A percentile compares a stretch with the other conserved stretches of the same genome.
Conservation (phyloP, 1,139 yeast genomes). For the Suhomyces choctaworum region DNA sequence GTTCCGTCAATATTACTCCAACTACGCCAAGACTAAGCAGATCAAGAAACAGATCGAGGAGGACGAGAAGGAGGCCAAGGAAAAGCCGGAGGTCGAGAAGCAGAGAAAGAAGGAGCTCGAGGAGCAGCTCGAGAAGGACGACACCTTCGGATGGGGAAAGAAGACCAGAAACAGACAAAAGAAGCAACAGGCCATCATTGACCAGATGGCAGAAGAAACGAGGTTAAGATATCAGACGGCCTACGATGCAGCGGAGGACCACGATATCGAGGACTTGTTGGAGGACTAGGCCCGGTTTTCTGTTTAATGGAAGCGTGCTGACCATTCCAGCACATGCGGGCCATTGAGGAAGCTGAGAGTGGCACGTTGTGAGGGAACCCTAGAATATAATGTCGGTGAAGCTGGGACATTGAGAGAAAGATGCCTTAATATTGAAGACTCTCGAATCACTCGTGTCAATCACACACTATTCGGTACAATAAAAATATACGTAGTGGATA, state of each 20-base stretch:
- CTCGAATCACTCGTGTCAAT: too few species aligned
- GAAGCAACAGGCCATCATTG: conserved; percentile 53
- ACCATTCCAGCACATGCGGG: too few species aligned
- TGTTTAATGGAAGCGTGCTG: too few species aligned
- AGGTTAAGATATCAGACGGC: conserved; percentile 44
- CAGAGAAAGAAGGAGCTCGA: conserved; percentile 31
- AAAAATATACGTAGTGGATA: too few species aligned
- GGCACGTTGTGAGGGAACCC: too few species aligned
- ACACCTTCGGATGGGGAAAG: conserved; percentile 78
- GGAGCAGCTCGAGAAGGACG: conserved; percentile 38
- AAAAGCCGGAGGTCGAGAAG: conserved; percentile 33
- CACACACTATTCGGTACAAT: too few species aligned
- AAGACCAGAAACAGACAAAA: conserved; percentile 60
- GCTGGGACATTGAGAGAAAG: too few species aligned
- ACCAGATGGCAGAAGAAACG: conserved; percentile 45
- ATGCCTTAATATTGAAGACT: too few species aligned
- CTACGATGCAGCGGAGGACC: conserved; percentile 62
- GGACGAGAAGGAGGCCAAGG: conserved; percentile 47
- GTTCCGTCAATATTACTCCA: conserved; percentile 38
- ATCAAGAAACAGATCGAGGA: conserved; percentile 49
- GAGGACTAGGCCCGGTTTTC: conserved; percentile 42
- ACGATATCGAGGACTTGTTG: conserved; percentile 64
- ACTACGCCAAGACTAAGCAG: conserved; percentile 52
- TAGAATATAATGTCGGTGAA: too few species aligned
- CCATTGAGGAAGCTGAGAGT: not conserved